Percentiles rank a stretch among this genome's conserved stretches.
Conservation (phyloP, 768 basidiomycete genomes). For the Mycena vulgaris region DNA sequence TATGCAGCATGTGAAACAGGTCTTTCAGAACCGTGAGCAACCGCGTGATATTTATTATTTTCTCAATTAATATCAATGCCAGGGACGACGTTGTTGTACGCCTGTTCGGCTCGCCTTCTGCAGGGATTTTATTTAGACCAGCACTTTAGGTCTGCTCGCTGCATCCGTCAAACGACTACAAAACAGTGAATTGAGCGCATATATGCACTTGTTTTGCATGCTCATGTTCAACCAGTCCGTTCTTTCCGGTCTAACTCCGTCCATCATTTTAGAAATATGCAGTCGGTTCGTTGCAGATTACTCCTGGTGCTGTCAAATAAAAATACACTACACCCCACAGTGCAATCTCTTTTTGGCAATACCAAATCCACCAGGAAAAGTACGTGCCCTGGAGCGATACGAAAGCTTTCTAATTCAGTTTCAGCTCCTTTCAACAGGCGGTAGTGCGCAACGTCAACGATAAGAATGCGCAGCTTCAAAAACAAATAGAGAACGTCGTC, state of each 20-base stretch:
- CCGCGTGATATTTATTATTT: not conserved
- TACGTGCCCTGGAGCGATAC: constrained; percentile 45
- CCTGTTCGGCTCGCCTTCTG: constrained; percentile 16
- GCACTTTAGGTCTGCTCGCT: constrained; percentile 81
- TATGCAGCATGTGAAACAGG: constrained; percentile 83
- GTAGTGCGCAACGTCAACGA: constrained; percentile 86
- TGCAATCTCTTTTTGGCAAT: constrained; percentile 93
- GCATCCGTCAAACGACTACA: constrained; percentile 92
- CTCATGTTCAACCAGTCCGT: constrained; percentile 72
- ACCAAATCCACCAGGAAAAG: constrained; percentile 91
- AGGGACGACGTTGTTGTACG: constrained; percentile 78
- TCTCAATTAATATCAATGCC: constrained; percentile 15
- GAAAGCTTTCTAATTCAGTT: constrained; percentile 10
- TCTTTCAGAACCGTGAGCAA: constrained; percentile 80
- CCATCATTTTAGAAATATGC: constrained; percentile 85
- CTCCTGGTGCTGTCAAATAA: not conserved
- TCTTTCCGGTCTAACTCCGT: constrained; percentile 83
- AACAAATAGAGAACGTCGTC: constrained; percentile 88
- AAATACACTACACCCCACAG: constrained; percentile 50
- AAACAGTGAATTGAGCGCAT: constrained; percentile 74
- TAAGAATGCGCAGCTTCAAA: constrained; percentile 86
- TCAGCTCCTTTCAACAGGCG: constrained; percentile 87
- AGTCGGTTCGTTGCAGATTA: constrained; percentile 65
- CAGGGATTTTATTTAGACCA: constrained; percentile 10
- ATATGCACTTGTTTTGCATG: constrained; percentile 37